Conservation (phyloP, 805 yeast genomes). For the Kodamaea neixiangensis region DNA sequence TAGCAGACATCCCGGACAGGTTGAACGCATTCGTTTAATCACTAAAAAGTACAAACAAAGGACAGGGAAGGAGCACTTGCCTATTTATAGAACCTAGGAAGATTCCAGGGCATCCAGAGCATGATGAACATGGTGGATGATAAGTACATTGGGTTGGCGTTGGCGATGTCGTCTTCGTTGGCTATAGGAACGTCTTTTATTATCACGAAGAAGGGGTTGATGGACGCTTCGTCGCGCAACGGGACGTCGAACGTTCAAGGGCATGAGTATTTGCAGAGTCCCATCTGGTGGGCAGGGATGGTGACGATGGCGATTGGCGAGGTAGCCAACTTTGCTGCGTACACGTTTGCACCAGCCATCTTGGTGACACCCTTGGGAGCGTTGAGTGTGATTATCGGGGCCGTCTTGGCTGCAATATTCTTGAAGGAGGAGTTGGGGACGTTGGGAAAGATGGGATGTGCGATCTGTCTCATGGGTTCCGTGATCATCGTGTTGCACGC, state of each 20-base stretch:
- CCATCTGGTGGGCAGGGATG: constrained; percentile 95
- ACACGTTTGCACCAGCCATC: constrained; percentile 93
- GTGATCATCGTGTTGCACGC: constrained; percentile 89
- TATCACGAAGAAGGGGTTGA: constrained; percentile 83
- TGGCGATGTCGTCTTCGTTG: constrained; percentile 82
- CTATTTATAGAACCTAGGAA: constrained; percentile 4
- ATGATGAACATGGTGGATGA: constrained; percentile 56
- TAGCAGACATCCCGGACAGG: neutral
- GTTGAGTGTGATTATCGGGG: constrained; percentile 85
- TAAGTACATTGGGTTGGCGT: constrained; percentile 83
- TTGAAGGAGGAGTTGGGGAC: constrained; percentile 85
- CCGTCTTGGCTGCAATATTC: constrained; percentile 83
- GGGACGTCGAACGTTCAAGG: constrained; percentile 56
- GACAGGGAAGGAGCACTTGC: neutral
- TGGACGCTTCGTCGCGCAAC: constrained; percentile 62
- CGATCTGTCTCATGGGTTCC: constrained; percentile 84
- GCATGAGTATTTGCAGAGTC: constrained; percentile 76
- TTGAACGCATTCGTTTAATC: neutral
- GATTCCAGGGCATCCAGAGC: neutral
- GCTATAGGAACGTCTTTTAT: constrained; percentile 92
- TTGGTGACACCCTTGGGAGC: constrained; percentile 93
- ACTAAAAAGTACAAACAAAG: constrained; percentile 1
- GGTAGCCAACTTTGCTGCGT: constrained; percentile 90
- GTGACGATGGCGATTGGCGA: constrained; percentile 89
- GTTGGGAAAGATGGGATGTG: constrained; percentile 90